Percentiles rank a stretch among this genome's conserved stretches.
Evolutionary conservation across 2,329 filamentous ascomycete genomes (phyloP).

Genomic region (Trichoderma aggressivum): DNA sequence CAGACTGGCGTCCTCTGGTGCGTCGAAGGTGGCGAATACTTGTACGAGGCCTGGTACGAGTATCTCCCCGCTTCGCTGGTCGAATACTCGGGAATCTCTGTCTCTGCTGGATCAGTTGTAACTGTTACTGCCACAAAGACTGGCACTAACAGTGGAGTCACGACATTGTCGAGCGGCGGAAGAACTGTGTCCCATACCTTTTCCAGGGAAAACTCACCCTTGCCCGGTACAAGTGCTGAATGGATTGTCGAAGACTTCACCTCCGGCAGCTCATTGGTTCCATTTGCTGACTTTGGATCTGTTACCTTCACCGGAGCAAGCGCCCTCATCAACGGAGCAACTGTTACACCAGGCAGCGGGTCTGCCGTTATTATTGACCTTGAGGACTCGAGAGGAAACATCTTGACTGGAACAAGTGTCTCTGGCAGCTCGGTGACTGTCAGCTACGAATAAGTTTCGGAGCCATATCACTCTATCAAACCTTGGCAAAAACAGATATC

Average conservation of each 20-base stretch:
- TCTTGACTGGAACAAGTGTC: neutral
- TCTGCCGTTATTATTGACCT: neutral
- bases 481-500: neutral
- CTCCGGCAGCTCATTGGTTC: neutral
- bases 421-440: neutral
- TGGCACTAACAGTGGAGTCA: neutral
- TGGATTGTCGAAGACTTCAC: neutral
- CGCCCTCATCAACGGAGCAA: neutral
- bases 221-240: neutral
- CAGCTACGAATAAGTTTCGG: neutral
- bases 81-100: neutral
- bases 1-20: neutral
- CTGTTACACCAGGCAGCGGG: neutral
- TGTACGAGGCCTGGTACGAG: neutral
- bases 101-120: neutral
- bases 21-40: neutral
- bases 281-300: conserved; percentile 1
- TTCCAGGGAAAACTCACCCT: neutral
- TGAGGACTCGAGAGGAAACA: neutral
- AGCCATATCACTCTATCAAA: neutral
- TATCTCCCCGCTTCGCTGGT: neutral
- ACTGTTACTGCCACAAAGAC: neutral
- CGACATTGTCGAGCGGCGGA: neutral
- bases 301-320: neutral
- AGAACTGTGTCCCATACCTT: neutral